Percentiles rank a stretch among this genome's conserved stretches.
These are phyloP conservation scores for Chytridium lagenaria DNA, from an alignment of 371 early-diverging fungal species.

Conservation along the genomic window DNA sequence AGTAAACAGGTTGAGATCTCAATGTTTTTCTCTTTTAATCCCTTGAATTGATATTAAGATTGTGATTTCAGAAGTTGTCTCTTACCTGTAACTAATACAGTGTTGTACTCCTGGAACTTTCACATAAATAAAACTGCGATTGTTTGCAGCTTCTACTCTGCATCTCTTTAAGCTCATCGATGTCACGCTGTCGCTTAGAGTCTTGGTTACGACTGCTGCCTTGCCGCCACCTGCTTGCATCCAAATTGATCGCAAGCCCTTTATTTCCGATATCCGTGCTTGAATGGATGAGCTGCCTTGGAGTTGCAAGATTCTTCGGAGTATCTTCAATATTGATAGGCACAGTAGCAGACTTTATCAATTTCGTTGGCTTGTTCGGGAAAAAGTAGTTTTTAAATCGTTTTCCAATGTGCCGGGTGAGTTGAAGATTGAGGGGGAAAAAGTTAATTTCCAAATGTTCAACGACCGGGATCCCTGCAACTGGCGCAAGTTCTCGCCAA, in stretches of 20 bases:
- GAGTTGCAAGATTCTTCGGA: background rate
- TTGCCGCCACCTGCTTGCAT: background rate
- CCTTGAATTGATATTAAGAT: conserved; percentile 46
- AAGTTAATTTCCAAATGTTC: conserved; percentile 87
- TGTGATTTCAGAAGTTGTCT: too few species aligned
- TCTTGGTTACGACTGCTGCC: background rate
- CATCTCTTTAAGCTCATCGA: conserved; percentile 65
- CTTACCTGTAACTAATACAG: conserved; percentile 72
- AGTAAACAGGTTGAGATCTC: conserved; percentile 76
- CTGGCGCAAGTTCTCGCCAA: conserved; percentile 77
- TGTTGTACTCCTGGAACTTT: conserved; percentile 72
- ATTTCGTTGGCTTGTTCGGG: conserved; percentile 59
- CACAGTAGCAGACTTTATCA: background rate
- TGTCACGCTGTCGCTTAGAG: too few species aligned
- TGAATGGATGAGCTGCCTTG: background rate
- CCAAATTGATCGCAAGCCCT: background rate
- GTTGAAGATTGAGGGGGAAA: conserved; percentile 76
- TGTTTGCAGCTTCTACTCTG: conserved; percentile 70
- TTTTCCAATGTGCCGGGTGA: conserved; percentile 80
- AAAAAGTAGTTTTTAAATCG: conserved; percentile 78
- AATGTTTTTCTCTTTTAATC: conserved; percentile 72
- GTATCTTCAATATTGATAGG: background rate
- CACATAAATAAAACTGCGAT: conserved; percentile 75
- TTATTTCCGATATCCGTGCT: background rate
- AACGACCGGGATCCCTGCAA: conserved; percentile 85